A percentile compares a stretch with the other conserved stretches of the same genome.
Conservation (phyloP, 2,329 filamentous ascomycete species). For the Trichoderma atroviride region DNA sequence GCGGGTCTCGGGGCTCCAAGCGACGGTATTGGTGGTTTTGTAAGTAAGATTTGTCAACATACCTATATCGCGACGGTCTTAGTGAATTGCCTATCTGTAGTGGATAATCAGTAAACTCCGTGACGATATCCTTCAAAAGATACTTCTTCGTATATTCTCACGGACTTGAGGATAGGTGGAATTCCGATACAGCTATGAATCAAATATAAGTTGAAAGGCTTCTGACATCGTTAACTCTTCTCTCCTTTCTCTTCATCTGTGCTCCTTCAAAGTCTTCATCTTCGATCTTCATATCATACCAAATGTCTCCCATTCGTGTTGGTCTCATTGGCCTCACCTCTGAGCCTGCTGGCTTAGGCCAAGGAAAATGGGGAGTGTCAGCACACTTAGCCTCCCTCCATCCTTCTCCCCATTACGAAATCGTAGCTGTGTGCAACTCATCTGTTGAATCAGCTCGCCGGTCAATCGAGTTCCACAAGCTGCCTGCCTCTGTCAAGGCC, state of each 20-base stretch:
- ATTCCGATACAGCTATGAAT: not conserved
- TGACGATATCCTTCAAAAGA: too few relatives aligned
- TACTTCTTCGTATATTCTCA: too few relatives aligned
- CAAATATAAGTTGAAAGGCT: not conserved
- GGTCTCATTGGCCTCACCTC: slow-evolving; percentile 30
- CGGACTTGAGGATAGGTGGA: not conserved
- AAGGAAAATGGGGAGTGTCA: slow-evolving; percentile 50
- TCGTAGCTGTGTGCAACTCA: slow-evolving; percentile 56
- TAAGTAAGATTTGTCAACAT: not conserved
- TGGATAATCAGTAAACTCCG: not conserved
- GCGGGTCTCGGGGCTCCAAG: slow-evolving; percentile 5
- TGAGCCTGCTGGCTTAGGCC: not conserved
- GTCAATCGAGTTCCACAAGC: slow-evolving; percentile 46
- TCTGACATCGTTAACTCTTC: too few relatives aligned
- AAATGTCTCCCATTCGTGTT: slow-evolving; percentile 32
- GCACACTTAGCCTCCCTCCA: slow-evolving; percentile 52
- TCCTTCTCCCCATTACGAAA: slow-evolving; percentile 43
- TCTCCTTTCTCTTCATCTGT: not conserved
- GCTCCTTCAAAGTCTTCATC: not conserved
- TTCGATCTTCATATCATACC: not conserved
- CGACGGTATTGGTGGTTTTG: not conserved
- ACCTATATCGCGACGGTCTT: not conserved
- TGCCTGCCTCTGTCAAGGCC: slow-evolving; percentile 43
- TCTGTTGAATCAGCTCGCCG: slow-evolving; percentile 44
- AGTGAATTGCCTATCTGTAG: not conserved